A percentile compares a stretch with the other conserved stretches of the same genome.
Conservation (phyloP, 306 rosid genomes). For the Quercus gilva region DNA sequence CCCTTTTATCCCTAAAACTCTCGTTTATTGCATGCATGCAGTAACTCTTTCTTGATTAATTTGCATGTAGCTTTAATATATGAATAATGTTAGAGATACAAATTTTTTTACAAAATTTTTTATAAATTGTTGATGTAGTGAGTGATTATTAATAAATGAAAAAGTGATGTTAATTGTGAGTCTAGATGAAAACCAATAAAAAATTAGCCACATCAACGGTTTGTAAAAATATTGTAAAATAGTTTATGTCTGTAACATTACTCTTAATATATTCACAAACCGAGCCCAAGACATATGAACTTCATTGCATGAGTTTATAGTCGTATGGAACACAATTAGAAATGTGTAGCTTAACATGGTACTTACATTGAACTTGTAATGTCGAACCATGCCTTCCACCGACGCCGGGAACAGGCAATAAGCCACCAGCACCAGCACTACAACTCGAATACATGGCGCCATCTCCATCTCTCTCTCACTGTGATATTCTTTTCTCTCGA, state of each 20-base stretch:
- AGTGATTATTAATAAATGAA: too few species aligned
- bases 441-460: constrained; percentile 3
- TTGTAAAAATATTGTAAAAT: too few species aligned
- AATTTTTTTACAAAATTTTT: too few species aligned
- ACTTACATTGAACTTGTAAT: constrained; percentile 50
- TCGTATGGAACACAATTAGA: neutral
- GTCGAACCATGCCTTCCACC: constrained; percentile 45
- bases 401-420: constrained; percentile 25
- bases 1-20: too few species aligned
- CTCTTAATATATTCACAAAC: too few species aligned
- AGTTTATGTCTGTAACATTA: accelerated
- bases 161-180: too few species aligned
- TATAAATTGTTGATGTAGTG: too few species aligned
- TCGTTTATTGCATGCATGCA: too few species aligned
- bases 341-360: neutral
- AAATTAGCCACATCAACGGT: accelerated
- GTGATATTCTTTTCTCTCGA: neutral
- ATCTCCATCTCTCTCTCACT: neutral
- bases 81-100: too few species aligned
- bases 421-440: constrained; percentile 8
- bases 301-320: neutral
- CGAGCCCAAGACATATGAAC: neutral
- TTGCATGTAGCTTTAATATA: too few species aligned
- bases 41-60: too few species aligned
- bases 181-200: too few species aligned